Conservation (phyloP, 2,329 filamentous ascomycete genomes). For the Talaromyces sp. region DNA sequence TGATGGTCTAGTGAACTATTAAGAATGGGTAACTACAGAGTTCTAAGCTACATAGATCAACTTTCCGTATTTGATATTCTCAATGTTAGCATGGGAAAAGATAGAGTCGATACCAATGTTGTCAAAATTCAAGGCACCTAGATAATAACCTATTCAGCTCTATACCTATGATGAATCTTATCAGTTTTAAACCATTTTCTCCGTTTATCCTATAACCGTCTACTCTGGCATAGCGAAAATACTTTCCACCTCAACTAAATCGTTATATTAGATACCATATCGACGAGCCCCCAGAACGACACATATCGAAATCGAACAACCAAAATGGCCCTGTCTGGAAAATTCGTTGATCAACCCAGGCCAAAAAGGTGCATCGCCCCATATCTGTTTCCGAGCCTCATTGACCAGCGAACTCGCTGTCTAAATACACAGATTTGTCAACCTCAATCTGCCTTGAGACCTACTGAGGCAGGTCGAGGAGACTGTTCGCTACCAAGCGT, state of each 20-base stretch:
- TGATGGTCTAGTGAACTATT: not conserved
- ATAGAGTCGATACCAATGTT: not conserved
- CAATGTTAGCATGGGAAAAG: not conserved
- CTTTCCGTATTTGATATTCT: not conserved
- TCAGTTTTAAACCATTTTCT: too few relatives aligned
- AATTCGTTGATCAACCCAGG: conserved; percentile 3
- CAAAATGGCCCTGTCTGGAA: conserved; percentile 7
- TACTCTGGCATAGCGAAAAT: conserved; percentile 4
- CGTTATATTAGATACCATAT: not conserved
- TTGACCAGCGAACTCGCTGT: conserved; percentile 11
- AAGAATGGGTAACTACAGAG: not conserved
- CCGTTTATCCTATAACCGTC: not conserved
- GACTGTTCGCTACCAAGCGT: conserved; percentile 1
- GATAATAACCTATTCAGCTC: too few relatives aligned
- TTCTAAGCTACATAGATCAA: not conserved
- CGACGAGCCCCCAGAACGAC: not conserved
- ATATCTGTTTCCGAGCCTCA: conserved; percentile 13
- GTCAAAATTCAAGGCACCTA: too few relatives aligned
- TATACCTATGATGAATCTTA: too few relatives aligned
- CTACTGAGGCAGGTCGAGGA: not conserved
- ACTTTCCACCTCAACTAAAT: conserved; percentile 13
- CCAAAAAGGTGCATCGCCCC: not conserved
- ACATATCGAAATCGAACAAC: not conserved
- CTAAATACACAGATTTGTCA: not conserved
- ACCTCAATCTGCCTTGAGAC: not conserved